These are phyloP conservation scores for Taphrina communis DNA, from an alignment of 1,139 yeast species.

Conservation along the genomic window DNA sequence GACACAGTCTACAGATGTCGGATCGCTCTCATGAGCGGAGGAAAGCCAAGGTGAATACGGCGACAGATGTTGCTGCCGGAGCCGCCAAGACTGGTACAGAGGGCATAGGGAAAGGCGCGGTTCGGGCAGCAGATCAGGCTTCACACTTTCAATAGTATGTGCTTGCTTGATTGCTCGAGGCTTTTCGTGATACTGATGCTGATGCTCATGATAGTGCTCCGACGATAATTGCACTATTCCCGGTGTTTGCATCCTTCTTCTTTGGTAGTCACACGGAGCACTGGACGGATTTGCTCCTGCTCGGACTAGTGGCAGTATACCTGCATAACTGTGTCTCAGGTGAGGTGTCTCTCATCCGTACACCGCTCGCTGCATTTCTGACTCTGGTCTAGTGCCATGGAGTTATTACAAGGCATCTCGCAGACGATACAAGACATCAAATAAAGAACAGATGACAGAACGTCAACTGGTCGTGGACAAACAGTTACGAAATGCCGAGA, in stretches of 20 bases:
- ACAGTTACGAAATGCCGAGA: constrained; percentile 17
- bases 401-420: constrained; percentile 28
- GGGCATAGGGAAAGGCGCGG: constrained; percentile 29
- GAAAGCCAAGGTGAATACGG: neutral
- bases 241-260: constrained; percentile 34
- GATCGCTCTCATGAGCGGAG: constrained; percentile 5
- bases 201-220: constrained; percentile 18
- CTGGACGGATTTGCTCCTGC: constrained; percentile 34
- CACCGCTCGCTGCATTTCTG: neutral
- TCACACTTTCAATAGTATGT: constrained; percentile 39
- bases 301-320: constrained; percentile 37
- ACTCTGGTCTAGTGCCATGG: constrained; percentile 25
- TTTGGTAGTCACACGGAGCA: constrained; percentile 34
- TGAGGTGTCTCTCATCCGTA: neutral
- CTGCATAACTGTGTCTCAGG: constrained; percentile 38
- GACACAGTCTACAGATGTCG: neutral
- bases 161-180: neutral
- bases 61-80: constrained; percentile 14
- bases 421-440: constrained; percentile 20
- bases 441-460: constrained; percentile 14
- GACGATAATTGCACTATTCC: constrained; percentile 36
- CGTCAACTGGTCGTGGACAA: constrained; percentile 6
- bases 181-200: neutral
- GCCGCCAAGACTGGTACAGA: constrained; percentile 17
- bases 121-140: constrained; percentile 27